Conservation (phyloP, 306 rosid species). For the Hippophae tibetana region DNA sequence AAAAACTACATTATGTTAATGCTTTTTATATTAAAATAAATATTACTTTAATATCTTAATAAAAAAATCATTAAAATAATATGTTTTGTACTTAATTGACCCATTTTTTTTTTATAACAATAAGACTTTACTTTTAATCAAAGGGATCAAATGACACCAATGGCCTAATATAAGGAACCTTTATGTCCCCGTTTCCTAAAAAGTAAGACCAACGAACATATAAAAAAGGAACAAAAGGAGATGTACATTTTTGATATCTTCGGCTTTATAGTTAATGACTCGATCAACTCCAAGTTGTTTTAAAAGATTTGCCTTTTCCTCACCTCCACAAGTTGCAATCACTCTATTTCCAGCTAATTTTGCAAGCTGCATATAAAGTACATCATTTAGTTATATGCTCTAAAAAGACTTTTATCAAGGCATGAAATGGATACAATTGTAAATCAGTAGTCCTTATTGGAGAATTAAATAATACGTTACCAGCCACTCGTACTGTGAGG, state of each 20-base stretch:
- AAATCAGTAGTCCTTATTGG: slow-evolving; percentile 1
- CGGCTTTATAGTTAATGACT: slow-evolving; percentile 77
- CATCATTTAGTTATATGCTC: slow-evolving; percentile 10
- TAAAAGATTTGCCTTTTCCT: slow-evolving; percentile 65
- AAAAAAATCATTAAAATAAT: too few relatives aligned
- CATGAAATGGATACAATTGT: neutral
- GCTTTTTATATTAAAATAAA: too few relatives aligned
- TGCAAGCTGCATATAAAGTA: slow-evolving; percentile 60
- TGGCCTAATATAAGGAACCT: too few relatives aligned
- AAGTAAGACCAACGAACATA: neutral
- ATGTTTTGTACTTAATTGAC: too few relatives aligned
- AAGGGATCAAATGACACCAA: too few relatives aligned
- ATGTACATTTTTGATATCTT: slow-evolving; percentile 74
- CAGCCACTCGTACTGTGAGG: neutral
- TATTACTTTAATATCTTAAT: too few relatives aligned
- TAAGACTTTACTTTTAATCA: too few relatives aligned
- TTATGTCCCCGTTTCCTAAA: neutral
- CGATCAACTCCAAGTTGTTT: slow-evolving; percentile 87
- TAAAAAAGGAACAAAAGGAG: slow-evolving; percentile 11
- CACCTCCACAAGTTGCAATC: slow-evolving; percentile 95
- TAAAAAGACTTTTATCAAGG: neutral
- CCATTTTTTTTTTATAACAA: too few relatives aligned
- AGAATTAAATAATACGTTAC: neutral
- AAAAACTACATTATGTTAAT: too few relatives aligned
- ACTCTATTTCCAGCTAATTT: slow-evolving; percentile 80